Evolutionary conservation across 768 basidiomycete species (phyloP), one percentile per base, ranked within the genome.

Genomic region (Tricholomella constricta): DNA sequence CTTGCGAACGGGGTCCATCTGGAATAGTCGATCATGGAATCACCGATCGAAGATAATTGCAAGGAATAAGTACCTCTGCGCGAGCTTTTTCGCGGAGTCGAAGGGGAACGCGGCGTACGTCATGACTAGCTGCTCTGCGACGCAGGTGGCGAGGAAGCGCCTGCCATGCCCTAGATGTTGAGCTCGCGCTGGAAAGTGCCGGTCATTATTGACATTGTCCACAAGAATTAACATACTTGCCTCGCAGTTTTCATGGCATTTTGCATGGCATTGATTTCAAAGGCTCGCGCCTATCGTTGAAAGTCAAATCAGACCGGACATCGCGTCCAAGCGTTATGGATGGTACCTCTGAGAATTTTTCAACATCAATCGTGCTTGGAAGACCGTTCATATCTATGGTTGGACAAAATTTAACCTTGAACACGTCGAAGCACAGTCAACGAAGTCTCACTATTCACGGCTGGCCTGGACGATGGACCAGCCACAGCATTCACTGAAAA

Each of bases 201-300:
- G 34, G 22, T 32, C 3, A 37, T 19, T 41, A 11, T 17, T 27
- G 25, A 17, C 23, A 14, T 46, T 54, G n/a, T 31, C 46, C 17
- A 45, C 36, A 10, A 12, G 20, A 22, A 10, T 6, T 6, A 34
- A 26, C 29, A 35, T 36, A 53, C 70, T 55, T 58, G 85, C 94
- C 86, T 81, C 32, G 92, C 88, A 29, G 76, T 78, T 69, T 89
- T 85, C 78, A 98, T 96, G 0, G 93, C 85, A 11, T 75, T 81
- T 55, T 95, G 85, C 88, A 99, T 94, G 0, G 94, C 89, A 42
- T 82, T 75, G 53, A 98, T 94, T 71, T 99, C 96, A 64, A 92
- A 92, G 6, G 85, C 80, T 53, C 94, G 81, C 14, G 91, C 83
- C 92, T 97, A 52, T n/a, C 8, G 34, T 25, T 14, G 22, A 27